Conservation (phyloP, 768 basidiomycete genomes). For the Panus rudis region DNA sequence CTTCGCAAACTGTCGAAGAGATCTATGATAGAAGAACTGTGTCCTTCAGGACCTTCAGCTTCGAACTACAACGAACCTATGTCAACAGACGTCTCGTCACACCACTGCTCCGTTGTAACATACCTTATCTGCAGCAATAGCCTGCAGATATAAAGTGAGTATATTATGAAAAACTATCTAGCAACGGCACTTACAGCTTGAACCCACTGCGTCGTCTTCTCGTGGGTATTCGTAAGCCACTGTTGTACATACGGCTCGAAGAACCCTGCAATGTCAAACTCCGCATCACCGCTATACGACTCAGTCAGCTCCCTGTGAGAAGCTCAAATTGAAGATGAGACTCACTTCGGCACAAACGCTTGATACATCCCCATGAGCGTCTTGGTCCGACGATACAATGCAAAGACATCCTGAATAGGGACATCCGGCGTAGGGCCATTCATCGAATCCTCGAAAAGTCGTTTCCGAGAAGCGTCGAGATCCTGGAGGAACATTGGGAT, state of each 20-base stretch:
- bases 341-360: slow-evolving; percentile 77
- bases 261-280: slow-evolving; percentile 67
- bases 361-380: slow-evolving; percentile 71
- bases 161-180: slow-evolving; percentile 3
- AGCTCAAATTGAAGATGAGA: slow-evolving; percentile 3
- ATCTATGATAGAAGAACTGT: slow-evolving; percentile 96
- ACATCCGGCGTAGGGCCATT: slow-evolving; percentile 84
- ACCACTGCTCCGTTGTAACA: slow-evolving; percentile 2
- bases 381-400: slow-evolving; percentile 74
- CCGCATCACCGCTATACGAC: slow-evolving; percentile 39
- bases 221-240: slow-evolving; percentile 86
- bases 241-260: slow-evolving; percentile 85
- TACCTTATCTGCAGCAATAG: slow-evolving; percentile 80
- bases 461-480: slow-evolving; percentile 61
- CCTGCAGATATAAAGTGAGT: slow-evolving; percentile 32
- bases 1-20: slow-evolving; percentile 91
- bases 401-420: slow-evolving; percentile 85
- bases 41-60: slow-evolving; percentile 70
- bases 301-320: too few relatives aligned
- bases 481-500: slow-evolving; percentile 64
- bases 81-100: slow-evolving; percentile 1
- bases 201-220: slow-evolving; percentile 92
- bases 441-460: slow-evolving; percentile 75
- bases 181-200: slow-evolving; percentile 55
- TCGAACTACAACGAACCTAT: slow-evolving; percentile 47